A percentile compares a stretch with the other conserved stretches of the same genome.
phyloP scores from a whole-genome alignment of 345 rosid species.

The Tarenaya hassleriana region DNA sequence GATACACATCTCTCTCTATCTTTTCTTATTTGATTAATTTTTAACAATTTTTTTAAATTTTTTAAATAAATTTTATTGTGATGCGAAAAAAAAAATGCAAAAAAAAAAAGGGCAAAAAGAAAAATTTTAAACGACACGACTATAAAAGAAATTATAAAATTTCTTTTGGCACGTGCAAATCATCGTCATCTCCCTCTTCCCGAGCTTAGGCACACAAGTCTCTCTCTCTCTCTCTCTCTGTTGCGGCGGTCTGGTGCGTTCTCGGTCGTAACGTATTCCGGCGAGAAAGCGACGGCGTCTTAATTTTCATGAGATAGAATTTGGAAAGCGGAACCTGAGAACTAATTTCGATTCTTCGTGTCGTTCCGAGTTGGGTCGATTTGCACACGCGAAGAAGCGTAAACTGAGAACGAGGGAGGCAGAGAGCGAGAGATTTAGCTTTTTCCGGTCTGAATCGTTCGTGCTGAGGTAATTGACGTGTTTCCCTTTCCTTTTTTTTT shows the following conservation, averaged over 20 bases:
- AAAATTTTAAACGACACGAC: no score
- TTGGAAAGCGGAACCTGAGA: neutral
- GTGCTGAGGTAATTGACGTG: conserved; percentile 24
- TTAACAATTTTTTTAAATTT: no score
- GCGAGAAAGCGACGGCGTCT: neutral
- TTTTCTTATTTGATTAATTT: no score
- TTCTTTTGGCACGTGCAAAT: no score
- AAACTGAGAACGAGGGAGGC: neutral
- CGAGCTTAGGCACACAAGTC: no score
- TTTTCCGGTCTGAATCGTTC: conserved; percentile 17
- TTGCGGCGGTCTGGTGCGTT: conserved; percentile 16
- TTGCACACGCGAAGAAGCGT: neutral
- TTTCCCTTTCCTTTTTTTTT: neutral
- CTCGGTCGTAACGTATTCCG: conserved; percentile 14
- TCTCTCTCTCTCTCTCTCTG: neutral
- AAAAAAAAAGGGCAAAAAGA: no score
- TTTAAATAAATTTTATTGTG: no score
- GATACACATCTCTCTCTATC: no score
- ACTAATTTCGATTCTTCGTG: neutral
- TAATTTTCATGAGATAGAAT: conserved; percentile 14
- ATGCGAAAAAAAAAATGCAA: no score
- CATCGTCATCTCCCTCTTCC: no score
- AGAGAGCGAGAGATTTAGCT: conserved; percentile 15
- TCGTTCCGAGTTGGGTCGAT: neutral
- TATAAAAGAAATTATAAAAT: no score